Conservation (phyloP, 495 filamentous ascomycete genomes). For the Neurospora tetraspora region DNA sequence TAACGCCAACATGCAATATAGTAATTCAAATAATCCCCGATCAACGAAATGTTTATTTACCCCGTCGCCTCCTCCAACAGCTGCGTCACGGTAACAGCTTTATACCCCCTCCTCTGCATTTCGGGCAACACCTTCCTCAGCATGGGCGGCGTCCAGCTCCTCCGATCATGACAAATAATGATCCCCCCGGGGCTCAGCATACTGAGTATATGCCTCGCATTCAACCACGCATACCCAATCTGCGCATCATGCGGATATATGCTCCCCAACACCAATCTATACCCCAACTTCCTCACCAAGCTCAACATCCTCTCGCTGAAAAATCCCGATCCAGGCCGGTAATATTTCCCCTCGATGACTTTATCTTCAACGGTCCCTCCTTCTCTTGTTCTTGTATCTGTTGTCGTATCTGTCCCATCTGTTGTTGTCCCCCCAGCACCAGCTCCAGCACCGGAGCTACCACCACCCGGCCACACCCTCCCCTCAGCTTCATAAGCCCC, state of each 20-base stretch:
- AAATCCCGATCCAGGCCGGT: slow-evolving; percentile 73
- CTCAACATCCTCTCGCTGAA: slow-evolving; percentile 59
- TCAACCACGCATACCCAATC: slow-evolving; percentile 53
- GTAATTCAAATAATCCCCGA: background rate
- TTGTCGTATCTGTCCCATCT: background rate
- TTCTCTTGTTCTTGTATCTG: background rate
- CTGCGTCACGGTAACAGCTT: slow-evolving; percentile 55
- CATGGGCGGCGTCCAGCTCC: slow-evolving; percentile 72
- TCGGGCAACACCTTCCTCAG: slow-evolving; percentile 58
- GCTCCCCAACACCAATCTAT: slow-evolving; percentile 61
- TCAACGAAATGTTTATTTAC: slow-evolving; percentile 3
- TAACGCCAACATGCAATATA: background rate
- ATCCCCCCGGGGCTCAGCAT: slow-evolving; percentile 68
- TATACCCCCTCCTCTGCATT: slow-evolving; percentile 56
- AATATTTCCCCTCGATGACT: slow-evolving; percentile 38
- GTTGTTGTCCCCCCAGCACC: background rate
- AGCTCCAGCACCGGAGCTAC: slow-evolving; percentile 1
- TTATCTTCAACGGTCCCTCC: background rate
- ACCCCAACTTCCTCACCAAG: slow-evolving; percentile 45
- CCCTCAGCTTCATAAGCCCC: slow-evolving; percentile 42
- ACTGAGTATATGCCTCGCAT: slow-evolving; percentile 70
- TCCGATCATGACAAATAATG: slow-evolving; percentile 73
- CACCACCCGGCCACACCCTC: slow-evolving; percentile 6
- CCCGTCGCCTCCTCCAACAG: slow-evolving; percentile 36
- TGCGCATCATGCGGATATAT: slow-evolving; percentile 85